A percentile compares a stretch with the other conserved stretches of the same genome.
phyloP scores from a whole-genome alignment of 345 rosid genomes.

The Eucalyptus cloeziana region DNA sequence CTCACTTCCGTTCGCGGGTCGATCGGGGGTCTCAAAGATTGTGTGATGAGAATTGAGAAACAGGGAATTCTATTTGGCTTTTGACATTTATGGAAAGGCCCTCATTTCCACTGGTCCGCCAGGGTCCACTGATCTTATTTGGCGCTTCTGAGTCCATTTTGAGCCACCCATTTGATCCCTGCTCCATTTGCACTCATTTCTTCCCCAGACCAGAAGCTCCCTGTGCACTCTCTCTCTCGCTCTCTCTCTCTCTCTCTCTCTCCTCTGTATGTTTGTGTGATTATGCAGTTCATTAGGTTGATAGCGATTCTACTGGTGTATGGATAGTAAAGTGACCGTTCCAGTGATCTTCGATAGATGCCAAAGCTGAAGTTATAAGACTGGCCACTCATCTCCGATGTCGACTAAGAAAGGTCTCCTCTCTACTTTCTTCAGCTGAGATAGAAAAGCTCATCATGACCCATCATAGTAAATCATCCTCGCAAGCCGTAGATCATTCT shows the following conservation, averaged over 20 bases:
- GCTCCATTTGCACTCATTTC: not conserved
- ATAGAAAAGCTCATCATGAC: not conserved
- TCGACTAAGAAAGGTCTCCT: not conserved
- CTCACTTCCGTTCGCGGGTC: not conserved
- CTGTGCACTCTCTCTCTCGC: not conserved
- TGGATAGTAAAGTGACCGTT: not conserved
- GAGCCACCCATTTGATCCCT: not conserved
- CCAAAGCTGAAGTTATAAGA: not conserved
- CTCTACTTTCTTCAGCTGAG: not conserved
- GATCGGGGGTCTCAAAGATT: not conserved
- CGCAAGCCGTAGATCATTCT: not conserved
- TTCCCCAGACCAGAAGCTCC: not conserved
- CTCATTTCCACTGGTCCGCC: not conserved
- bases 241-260: not conserved
- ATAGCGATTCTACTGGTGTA: not conserved
- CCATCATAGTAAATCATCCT: not conserved
- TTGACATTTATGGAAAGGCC: not conserved
- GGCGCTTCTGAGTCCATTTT: not conserved
- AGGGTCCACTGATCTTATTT: not conserved
- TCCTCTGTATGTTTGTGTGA: not conserved
- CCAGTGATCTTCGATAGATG: not conserved
- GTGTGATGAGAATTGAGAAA: not conserved
- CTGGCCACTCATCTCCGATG: not conserved
- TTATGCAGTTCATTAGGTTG: not conserved
- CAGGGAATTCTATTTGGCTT: not conserved